phyloP scores from a whole-genome alignment of 805 yeast genomes.

The Ogataea allantospora region DNA sequence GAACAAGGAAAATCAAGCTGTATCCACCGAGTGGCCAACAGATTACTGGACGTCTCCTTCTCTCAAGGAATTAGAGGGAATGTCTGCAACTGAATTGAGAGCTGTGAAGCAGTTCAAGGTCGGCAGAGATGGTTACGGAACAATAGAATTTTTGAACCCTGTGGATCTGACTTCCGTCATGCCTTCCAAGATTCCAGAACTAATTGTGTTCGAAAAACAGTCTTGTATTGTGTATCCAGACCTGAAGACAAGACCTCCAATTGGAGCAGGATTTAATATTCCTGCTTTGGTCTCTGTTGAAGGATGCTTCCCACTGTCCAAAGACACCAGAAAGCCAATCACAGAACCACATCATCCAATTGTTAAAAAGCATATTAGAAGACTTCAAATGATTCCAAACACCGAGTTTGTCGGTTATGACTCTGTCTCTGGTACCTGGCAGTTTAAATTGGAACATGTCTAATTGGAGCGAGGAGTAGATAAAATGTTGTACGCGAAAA shows the following conservation, averaged over 20 bases:
- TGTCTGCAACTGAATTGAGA: slow-evolving; percentile 63
- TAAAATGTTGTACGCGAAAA: slow-evolving; percentile 7
- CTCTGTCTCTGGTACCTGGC: slow-evolving; percentile 70
- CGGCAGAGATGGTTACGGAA: slow-evolving; percentile 79
- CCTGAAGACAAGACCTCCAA: slow-evolving; percentile 52
- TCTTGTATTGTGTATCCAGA: slow-evolving; percentile 74
- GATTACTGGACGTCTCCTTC: slow-evolving; percentile 91
- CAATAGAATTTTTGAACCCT: slow-evolving; percentile 71
- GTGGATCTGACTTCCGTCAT: slow-evolving; percentile 77
- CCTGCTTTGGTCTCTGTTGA: slow-evolving; percentile 71
- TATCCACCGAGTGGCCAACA: slow-evolving; percentile 36
- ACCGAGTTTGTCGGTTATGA: slow-evolving; percentile 75
- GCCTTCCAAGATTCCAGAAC: slow-evolving; percentile 61
- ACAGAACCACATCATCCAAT: slow-evolving; percentile 75
- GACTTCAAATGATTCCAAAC: slow-evolving; percentile 57
- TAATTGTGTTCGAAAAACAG: slow-evolving; percentile 59
- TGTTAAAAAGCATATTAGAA: slow-evolving; percentile 64
- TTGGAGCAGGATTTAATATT: slow-evolving; percentile 82
- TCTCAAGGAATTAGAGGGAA: slow-evolving; percentile 54
- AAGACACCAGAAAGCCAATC: slow-evolving; percentile 67
- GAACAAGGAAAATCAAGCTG: background rate
- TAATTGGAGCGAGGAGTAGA: slow-evolving; percentile 15
- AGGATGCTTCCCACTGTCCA: slow-evolving; percentile 77
- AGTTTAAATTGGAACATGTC: slow-evolving; percentile 50
- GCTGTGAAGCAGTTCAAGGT: slow-evolving; percentile 62